Evolutionary conservation across 768 basidiomycete genomes (phyloP).

Genomic region (Pleurotus cornucopiae): DNA sequence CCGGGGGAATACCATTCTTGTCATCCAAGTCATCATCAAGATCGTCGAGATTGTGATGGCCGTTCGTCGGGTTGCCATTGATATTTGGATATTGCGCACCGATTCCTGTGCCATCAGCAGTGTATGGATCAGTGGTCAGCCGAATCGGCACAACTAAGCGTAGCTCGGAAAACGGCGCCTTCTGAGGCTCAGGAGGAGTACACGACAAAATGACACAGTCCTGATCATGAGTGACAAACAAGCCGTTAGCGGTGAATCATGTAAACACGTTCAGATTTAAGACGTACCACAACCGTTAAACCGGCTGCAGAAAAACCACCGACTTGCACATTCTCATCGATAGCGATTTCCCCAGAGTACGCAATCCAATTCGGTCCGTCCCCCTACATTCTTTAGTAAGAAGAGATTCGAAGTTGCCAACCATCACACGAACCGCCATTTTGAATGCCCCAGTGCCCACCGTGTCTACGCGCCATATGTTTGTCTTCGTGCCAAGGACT

Average conservation of each 20-base stretch:
- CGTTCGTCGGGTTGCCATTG: conserved; percentile 20
- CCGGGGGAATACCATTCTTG: not conserved
- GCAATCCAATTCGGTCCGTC: conserved; percentile 59
- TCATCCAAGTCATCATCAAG: conserved; percentile 14
- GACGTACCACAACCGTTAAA: conserved; percentile 53
- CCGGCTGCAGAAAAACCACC: conserved; percentile 67
- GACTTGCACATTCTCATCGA: conserved; percentile 42
- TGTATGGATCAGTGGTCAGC: conserved; percentile 61
- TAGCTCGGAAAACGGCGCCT: conserved; percentile 54
- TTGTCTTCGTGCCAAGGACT: conserved; percentile 52
- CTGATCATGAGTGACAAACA: conserved; percentile 50
- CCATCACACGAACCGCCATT: conserved; percentile 38
- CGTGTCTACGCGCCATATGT: conserved; percentile 65
- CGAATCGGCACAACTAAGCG: conserved; percentile 61
- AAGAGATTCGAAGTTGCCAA: not conserved
- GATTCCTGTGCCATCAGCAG: conserved; percentile 32
- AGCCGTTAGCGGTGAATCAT: not conserved
- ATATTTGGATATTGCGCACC: conserved; percentile 26
- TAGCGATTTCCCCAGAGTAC: conserved; percentile 59
- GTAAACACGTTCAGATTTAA: not conserved
- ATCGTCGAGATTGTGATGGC: conserved; percentile 16
- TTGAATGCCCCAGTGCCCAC: conserved; percentile 64
- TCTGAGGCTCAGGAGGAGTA: conserved; percentile 50
- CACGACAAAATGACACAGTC: conserved; percentile 64
- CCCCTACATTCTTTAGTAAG: conserved; percentile 32